These are phyloP conservation scores for Fusarium sp. DNA, from an alignment of 2,329 filamentous ascomycete species.

Conservation along the genomic window DNA sequence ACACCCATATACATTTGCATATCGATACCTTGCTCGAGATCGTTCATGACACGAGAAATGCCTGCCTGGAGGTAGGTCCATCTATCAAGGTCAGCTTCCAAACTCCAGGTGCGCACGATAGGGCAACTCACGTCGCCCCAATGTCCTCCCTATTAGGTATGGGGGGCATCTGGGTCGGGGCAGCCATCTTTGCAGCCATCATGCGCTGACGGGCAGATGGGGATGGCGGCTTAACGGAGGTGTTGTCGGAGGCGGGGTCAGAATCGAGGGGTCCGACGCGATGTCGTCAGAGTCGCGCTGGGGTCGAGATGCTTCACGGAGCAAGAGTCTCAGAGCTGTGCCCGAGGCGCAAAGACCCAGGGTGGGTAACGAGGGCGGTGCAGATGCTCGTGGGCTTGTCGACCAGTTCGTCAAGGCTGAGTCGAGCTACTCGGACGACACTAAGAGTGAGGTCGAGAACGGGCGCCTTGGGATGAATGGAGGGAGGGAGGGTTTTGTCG, in stretches of 20 bases:
- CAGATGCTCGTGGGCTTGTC: background rate
- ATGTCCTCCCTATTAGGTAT: slow-evolving; percentile 73
- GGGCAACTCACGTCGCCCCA: slow-evolving; percentile 58
- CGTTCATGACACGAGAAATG: slow-evolving; percentile 92
- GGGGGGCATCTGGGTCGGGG: slow-evolving; percentile 63
- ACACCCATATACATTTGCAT: slow-evolving; percentile 98
- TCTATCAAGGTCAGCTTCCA: slow-evolving; percentile 59
- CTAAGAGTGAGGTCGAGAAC: slow-evolving; percentile 8
- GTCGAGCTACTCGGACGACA: slow-evolving; percentile 23
- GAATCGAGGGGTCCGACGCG: slow-evolving; percentile 40
- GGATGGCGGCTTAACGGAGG: slow-evolving; percentile 31
- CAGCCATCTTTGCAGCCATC: slow-evolving; percentile 53
- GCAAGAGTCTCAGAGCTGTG: background rate
- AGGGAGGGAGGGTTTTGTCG: slow-evolving; percentile 7
- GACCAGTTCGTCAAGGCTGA: slow-evolving; percentile 15
- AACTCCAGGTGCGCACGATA: background rate
- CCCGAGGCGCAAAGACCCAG: background rate
- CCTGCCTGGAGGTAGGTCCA: slow-evolving; percentile 92
- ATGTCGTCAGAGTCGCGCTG: slow-evolving; percentile 37
- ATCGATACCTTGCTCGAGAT: slow-evolving; percentile 91
- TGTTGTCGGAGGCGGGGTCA: slow-evolving; percentile 43
- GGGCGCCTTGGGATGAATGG: slow-evolving; percentile 12
- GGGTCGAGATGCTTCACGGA: background rate
- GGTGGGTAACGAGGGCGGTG: background rate
- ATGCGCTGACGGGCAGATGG: slow-evolving; percentile 32